Evolutionary conservation across 2,329 filamentous ascomycete species (phyloP), one percentile per base, ranked within the genome.

Genomic region (Exophiala spinifera): DNA sequence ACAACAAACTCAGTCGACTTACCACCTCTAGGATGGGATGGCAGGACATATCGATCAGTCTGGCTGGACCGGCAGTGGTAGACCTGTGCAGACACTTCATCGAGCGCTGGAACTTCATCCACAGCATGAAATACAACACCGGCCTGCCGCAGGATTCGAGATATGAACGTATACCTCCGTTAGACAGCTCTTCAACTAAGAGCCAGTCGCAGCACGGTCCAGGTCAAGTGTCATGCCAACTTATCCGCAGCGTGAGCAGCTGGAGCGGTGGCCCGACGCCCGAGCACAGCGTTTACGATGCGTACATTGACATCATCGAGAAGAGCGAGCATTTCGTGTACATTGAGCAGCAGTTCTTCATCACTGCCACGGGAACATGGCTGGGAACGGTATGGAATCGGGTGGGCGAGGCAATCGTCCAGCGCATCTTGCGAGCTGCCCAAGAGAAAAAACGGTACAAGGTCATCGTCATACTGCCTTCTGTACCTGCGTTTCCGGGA

Each of bases 51-150:
- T 86, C 87, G 11, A 76, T 96, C 53, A 90, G 84, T 62, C 70
- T 95, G 52, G 79, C 78, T 11, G 91, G 91, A 0, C 86, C 85
- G 0, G 86, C 89, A 6, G 85, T 92, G 0, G 77, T 85, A 57
- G 89, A 88, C 68, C 76, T 95, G 20, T 77, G 84, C 28, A 79
- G 81, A 3, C 90, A 95, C 68, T 96, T 96, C 64, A 79, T 84
- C 1, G 86, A 95, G 66, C 78, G 91, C 63, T 96, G 91, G 89
- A 95, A 96, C 72, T 95, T 88, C 67, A 91, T 96, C 61, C 95
- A 84, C 61, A 79, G 84, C 51, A 83, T 87, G 47, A 96, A 96
- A 69, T 96, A 96, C 67, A 73, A 75, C 52, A 96, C 92, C 1
- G 80, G 44, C 15, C 44, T 39, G 5, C 43, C 47, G 11, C 47